These are phyloP conservation scores for Zoysia matrella DNA, from an alignment of 202 grass and related monocot genomes.

Conservation along the genomic window DNA sequence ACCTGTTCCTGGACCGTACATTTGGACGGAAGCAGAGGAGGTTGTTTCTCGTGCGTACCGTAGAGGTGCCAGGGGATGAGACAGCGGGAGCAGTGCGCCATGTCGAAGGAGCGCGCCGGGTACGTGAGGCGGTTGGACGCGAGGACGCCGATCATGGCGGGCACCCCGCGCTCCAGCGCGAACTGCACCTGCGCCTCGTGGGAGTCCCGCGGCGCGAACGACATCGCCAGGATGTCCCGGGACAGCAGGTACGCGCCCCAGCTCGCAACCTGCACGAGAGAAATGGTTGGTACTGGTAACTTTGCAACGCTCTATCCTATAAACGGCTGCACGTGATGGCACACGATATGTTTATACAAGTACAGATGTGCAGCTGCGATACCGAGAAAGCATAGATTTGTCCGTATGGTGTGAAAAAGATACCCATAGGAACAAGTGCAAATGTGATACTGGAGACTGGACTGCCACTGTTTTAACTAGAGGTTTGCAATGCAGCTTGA, in stretches of 20 bases:
- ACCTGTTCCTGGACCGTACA: not conserved
- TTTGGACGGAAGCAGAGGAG: not conserved
- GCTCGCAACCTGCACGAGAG: slow-evolving; percentile 76
- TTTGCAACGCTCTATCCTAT: not conserved
- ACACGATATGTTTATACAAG: not conserved
- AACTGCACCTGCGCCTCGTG: slow-evolving; percentile 98
- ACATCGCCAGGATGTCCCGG: slow-evolving; percentile 81
- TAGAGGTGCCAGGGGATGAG: slow-evolving; percentile 86
- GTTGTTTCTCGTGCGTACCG: slow-evolving; percentile 31
- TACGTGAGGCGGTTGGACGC: slow-evolving; percentile 90
- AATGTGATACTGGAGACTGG: not conserved
- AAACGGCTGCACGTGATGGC: slow-evolving; percentile 6
- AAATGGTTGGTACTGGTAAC: not conserved
- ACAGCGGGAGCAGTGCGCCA: slow-evolving; percentile 92
- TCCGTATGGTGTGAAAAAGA: not conserved
- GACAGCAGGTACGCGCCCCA: slow-evolving; percentile 93
- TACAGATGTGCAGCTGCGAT: not conserved
- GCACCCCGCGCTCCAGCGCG: slow-evolving; percentile 90
- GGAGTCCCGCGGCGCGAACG: slow-evolving; percentile 90
- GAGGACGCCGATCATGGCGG: slow-evolving; percentile 94
- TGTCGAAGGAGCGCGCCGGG: slow-evolving; percentile 85
- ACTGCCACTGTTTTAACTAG: not conserved
- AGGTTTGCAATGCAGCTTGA: not conserved
- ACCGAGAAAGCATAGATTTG: not conserved
- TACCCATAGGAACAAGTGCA: not conserved